These are phyloP conservation scores for Excoecaria agallocha DNA, from an alignment of 345 rosid species.

Conservation along the genomic window DNA sequence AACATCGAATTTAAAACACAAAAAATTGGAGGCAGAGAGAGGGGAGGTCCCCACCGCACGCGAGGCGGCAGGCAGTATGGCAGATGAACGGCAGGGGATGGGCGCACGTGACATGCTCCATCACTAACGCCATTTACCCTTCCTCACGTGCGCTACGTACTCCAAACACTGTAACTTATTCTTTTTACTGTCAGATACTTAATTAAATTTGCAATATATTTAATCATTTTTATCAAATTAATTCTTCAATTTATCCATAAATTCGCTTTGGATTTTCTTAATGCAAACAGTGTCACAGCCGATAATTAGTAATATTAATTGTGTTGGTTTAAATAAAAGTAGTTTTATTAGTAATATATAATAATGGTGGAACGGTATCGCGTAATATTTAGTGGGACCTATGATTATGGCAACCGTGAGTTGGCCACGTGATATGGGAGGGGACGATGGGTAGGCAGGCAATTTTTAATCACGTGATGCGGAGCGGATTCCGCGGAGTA, in stretches of 20 bases:
- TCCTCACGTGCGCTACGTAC: conserved; percentile 34
- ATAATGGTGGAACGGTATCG: conserved; percentile 23
- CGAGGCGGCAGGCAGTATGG: conserved; percentile 36
- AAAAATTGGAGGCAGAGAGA: too few species aligned
- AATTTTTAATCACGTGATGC: conserved; percentile 51
- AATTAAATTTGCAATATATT: too few species aligned
- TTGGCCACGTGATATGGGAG: conserved; percentile 79
- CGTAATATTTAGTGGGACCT: conserved; percentile 33
- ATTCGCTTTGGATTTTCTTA: too few species aligned
- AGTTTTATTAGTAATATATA: too few species aligned
- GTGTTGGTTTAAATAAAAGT: too few species aligned
- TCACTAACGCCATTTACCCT: not conserved
- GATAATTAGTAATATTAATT: too few species aligned
- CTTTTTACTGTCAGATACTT: too few species aligned
- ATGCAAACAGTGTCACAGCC: too few species aligned
- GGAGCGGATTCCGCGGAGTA: conserved; percentile 34
- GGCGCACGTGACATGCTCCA: conserved; percentile 41
- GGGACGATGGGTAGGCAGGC: conserved; percentile 39
- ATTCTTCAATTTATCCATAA: too few species aligned
- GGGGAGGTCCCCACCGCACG: conserved; percentile 33
- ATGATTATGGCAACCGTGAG: conserved; percentile 31
- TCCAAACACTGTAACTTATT: too few species aligned
- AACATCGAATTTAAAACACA: too few species aligned
- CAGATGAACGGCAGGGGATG: conserved; percentile 46
- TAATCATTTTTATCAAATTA: too few species aligned